Conservation (phyloP, 345 rosid genomes). For the Salix udensis region DNA sequence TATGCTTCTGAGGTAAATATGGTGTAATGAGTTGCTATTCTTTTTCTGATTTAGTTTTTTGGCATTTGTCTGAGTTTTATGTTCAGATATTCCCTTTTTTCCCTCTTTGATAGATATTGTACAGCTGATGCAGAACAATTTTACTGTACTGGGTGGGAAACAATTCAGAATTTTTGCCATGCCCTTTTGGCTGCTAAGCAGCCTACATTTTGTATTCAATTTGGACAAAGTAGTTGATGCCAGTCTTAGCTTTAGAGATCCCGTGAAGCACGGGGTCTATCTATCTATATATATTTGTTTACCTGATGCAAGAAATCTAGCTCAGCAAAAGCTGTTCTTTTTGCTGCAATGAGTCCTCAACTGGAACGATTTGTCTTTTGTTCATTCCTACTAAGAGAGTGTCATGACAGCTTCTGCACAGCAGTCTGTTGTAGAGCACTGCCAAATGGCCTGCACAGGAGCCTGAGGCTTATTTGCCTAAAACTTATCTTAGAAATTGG, state of each 20-base stretch:
- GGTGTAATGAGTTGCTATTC: not conserved
- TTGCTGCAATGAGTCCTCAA: not conserved
- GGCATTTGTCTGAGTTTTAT: too few relatives aligned
- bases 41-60: not conserved
- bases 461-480: not conserved
- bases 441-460: not conserved
- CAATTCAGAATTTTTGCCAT: not conserved
- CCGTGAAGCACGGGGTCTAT: too few relatives aligned
- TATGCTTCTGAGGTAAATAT: constrained; percentile 77
- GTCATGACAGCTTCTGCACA: not conserved
- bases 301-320: not conserved
- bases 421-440: not conserved
- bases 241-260: not conserved
- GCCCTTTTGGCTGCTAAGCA: not conserved
- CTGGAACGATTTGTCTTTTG: not conserved
- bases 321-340: not conserved
- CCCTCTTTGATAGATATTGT: too few relatives aligned
- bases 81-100: too few relatives aligned
- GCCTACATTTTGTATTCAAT: not conserved
- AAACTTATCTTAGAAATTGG: not conserved
- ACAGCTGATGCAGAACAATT: too few relatives aligned
- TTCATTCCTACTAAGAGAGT: not conserved
- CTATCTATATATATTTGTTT: too few relatives aligned
- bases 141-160: not conserved
- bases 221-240: not conserved